A percentile compares a stretch with the other conserved stretches of the same genome.
These are phyloP conservation scores for Entrophospora sp. DNA, from an alignment of 192 early-diverging fungal genomes.

Conservation along the genomic window DNA sequence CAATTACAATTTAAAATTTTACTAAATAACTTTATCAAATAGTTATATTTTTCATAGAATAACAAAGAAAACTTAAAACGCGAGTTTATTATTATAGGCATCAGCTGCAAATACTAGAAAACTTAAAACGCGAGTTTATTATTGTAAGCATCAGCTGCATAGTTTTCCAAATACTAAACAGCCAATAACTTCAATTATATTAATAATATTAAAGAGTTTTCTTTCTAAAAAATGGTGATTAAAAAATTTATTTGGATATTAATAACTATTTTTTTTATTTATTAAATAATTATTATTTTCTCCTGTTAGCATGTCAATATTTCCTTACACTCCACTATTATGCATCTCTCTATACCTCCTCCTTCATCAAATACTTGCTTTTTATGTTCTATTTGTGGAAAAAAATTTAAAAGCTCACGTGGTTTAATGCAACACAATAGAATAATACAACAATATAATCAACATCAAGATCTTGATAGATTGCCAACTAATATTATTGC, in stretches of 20 bases:
- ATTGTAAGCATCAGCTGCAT: too few relatives aligned
- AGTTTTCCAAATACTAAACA: neutral
- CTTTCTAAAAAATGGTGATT: neutral
- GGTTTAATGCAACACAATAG: neutral
- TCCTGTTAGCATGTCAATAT: too few relatives aligned
- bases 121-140: too few relatives aligned
- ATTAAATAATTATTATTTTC: too few relatives aligned
- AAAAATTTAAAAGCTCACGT: neutral
- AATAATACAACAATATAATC: neutral
- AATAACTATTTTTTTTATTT: too few relatives aligned
- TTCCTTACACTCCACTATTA: too few relatives aligned
- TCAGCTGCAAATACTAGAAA: too few relatives aligned
- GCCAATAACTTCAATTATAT: neutral
- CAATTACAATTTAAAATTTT: neutral
- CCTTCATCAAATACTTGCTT: neutral
- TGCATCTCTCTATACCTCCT: neutral
- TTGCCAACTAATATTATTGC: neutral
- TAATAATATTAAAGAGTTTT: neutral
- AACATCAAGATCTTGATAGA: neutral
- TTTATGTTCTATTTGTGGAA: neutral
- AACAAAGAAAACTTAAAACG: too few relatives aligned
- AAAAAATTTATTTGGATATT: too few relatives aligned
- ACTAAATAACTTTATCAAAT: neutral
- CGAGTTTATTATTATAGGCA: too few relatives aligned
- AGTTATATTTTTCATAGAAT: neutral